Evolutionary conservation across 2,329 filamentous ascomycete species (phyloP).

Genomic region (Diaporthe destruens): DNA sequence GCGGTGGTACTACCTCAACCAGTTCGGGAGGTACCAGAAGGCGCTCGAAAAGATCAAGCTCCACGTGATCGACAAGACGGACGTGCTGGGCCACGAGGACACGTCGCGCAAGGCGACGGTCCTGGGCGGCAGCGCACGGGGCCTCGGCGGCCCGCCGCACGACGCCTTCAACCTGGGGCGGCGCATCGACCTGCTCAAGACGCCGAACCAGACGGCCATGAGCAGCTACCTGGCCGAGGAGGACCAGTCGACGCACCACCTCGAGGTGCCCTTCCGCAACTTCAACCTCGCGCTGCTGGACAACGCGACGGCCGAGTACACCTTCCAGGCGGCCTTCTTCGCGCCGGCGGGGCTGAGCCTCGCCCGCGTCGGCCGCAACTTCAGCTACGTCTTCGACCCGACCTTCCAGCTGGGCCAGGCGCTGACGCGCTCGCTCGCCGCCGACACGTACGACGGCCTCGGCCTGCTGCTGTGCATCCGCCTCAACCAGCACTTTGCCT

Average conservation of each 20-base stretch:
- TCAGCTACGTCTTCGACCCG: conserved; percentile 88
- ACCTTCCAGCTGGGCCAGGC: conserved; percentile 86
- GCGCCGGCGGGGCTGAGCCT: conserved; percentile 80
- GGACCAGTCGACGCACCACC: conserved; percentile 84
- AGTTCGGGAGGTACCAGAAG: conserved; percentile 89
- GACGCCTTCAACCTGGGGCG: conserved; percentile 92
- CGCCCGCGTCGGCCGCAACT: conserved; percentile 83
- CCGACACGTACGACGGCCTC: conserved; percentile 84
- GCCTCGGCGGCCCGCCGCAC: conserved; percentile 70
- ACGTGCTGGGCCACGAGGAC: conserved; percentile 85
- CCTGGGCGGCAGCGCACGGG: conserved; percentile 61
- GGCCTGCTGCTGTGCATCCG: conserved; percentile 92
- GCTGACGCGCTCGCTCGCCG: conserved; percentile 81
- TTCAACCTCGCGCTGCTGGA: conserved; percentile 95
- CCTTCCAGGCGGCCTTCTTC: conserved; percentile 92
- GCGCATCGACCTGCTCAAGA: conserved; percentile 84
- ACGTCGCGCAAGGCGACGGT: conserved; percentile 73
- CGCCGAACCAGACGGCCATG: conserved; percentile 79
- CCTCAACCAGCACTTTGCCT: conserved; percentile 92
- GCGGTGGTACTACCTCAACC: conserved; percentile 96
- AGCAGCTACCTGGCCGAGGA: conserved; percentile 93
- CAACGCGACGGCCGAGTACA: conserved; percentile 95
- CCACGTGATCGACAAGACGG: conserved; percentile 84
- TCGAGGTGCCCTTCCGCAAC: conserved; percentile 91
- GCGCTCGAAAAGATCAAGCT: conserved; percentile 88